These are phyloP conservation scores for Boechera stricta DNA, from an alignment of 345 rosid genomes.

Conservation along the genomic window DNA sequence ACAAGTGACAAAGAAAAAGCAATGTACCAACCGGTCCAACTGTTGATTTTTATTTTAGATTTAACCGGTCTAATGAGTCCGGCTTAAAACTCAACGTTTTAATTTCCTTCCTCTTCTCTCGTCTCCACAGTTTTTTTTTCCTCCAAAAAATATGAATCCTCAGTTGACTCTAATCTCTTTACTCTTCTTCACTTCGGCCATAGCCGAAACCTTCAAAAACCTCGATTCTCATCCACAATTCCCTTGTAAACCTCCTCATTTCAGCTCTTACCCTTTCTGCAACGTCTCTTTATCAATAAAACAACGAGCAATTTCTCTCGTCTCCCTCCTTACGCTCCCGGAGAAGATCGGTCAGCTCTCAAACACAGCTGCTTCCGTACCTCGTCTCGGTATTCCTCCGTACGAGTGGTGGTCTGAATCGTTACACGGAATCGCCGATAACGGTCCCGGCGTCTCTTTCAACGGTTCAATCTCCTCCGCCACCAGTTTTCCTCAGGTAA, in stretches of 20 bases:
- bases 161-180: slow-evolving; percentile 17
- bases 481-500: slow-evolving; percentile 88
- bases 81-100: slow-evolving; percentile 29
- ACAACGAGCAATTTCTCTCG: slow-evolving; percentile 66
- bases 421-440: slow-evolving; percentile 81
- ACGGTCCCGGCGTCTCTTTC: slow-evolving; percentile 90
- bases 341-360: slow-evolving; percentile 80
- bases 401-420: slow-evolving; percentile 99
- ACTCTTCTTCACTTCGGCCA: slow-evolving; percentile 43
- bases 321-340: slow-evolving; percentile 69
- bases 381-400: slow-evolving; percentile 81
- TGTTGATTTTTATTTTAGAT: not conserved
- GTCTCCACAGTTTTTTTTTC: not conserved
- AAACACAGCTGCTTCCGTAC: slow-evolving; percentile 67
- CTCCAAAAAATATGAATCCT: slow-evolving; percentile 27
- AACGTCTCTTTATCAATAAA: slow-evolving; percentile 59
- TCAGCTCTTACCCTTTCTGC: slow-evolving; percentile 66
- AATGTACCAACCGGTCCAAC: slow-evolving; percentile 20
- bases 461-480: slow-evolving; percentile 67
- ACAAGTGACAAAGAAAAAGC: not conserved
- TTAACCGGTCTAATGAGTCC: not conserved
- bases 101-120: not conserved
- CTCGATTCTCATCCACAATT: slow-evolving; percentile 44
- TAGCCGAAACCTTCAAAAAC: slow-evolving; percentile 32
- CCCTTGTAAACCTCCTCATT: slow-evolving; percentile 66